Base-by-base conservation (phyloP, 2,329 filamentous ascomycete species). In the Herpotrichia juniperi region DNA sequence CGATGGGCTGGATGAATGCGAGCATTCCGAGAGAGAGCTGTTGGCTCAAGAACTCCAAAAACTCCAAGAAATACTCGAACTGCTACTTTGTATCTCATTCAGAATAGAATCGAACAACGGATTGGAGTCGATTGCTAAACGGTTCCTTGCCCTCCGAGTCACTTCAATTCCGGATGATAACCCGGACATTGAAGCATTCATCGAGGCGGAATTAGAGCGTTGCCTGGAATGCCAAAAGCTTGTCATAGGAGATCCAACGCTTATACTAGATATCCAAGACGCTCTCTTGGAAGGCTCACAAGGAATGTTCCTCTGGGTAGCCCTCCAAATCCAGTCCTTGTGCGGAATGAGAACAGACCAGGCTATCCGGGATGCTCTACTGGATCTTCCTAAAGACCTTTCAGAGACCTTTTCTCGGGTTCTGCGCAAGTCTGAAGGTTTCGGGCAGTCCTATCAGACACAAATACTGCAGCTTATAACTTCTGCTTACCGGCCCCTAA, bases 391-490 rank as follows among this genome's bases (percentile, higher is more conserved):
- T 4, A 40, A 40, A 21, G 25, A 9, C 11, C 19, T 24, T 7
- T 21, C 22, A 25, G 37, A 40, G 16, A 40, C 19, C 16, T 40
- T 8, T n/a, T 24, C 25, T 40, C 9, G 37, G 21, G 14, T 40
- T 24, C 21, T 40, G 21, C 37, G 39, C 0, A 64, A 53, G 46
- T 56, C 66, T 0, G 53, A 40, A 46, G 25, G 37, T 12, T 45
- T n/a, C 21, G 55, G 48, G 25, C 44, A 48, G 39, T 28, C 42
- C 1, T 69, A 66, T n/a, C 68, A 74, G 42, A 56, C 11, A 3
- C 54, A 21, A 2, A 68, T 68, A 3, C 54, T 79, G 0, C 54
- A 75, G 12, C 46, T 77, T 25, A 19, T 79, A 1, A 45, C 58
- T 1, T 62, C 55, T 0, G 72, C 72, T 9, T 45, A 35, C 0